Base-by-base conservation (phyloP, 2,329 filamentous ascomycete genomes). In the Claviceps cyperi region DNA sequence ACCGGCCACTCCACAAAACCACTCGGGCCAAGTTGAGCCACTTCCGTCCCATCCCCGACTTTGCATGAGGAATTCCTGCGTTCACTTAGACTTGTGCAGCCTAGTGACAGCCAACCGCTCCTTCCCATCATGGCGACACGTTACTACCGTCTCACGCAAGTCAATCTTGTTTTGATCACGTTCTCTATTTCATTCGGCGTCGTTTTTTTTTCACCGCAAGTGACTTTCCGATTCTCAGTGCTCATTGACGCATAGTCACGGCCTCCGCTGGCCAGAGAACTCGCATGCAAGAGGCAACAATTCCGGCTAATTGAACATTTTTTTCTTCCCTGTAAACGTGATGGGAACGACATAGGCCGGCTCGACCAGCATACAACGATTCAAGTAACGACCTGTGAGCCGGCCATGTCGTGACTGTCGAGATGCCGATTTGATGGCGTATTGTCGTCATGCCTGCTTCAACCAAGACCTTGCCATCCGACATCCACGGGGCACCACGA, bases 341-440 rank as follows among this genome's bases (percentile, higher is more conserved):
- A 32, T 40, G 46, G 28, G 17, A 40, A 3, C 36, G 46, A 19
- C 15, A 28, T 17, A 28, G 3, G 17, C 9, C 19, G 22, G 13
- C 36, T 40, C 11, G 28, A 1, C 9, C n/a, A 28, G 36, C 21
- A 39, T 19, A 19, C 21, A 19, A 32, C 21, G 8, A 32, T 19
- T 13, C 46, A 40, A 47, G 9, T 39, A 19, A 21, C 22, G 14
- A 15, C 4, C 5, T 35, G 21, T 21, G n/a, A 48, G 22, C 46
- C 13, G 14, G 46, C 38, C 37, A 48, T 48, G 46, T 38, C 38
- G 46, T 35, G 38, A 43, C 38, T n/a, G 46, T 36, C 38, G 46
- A 48, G 38, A 48, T 48, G 46, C 38, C 38, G 38, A 35, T 48
- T n/a, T 41, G 46, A 38, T 48, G 46, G 46, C 46, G 46, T 39